Base-by-base conservation (phyloP, 495 filamentous ascomycete genomes). In the Copromyces sp. region DNA sequence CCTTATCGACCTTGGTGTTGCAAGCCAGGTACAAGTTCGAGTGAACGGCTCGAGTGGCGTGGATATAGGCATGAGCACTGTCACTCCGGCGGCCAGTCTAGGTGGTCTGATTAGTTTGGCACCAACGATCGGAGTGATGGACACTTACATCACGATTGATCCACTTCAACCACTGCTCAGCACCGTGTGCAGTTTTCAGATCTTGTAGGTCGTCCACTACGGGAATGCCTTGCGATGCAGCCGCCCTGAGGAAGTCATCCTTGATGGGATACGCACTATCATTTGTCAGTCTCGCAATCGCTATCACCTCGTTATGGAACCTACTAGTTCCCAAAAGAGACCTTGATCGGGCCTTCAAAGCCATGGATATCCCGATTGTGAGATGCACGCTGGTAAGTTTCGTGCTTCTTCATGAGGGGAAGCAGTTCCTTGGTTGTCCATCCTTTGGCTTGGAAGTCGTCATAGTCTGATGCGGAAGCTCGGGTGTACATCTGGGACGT, bases 1-100 rank as follows among this genome's bases (percentile, higher is more conserved):
- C 83, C 79, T 91, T 93, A 77, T 93, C 91, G n/a, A 92, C 88
- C 79, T 94, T 95, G 76, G 91, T 94, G 81, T 93, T 92, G 80
- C 88, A 90, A 74, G 89, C 88, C 2, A 95, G 83, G 76, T 93
- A 92, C 35, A 95, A 82, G 78, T 94, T 95, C 68, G 83, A 83
- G 77, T 93, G 80, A 35, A 88, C 87, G 24, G 88, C 83, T 73
- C 89, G 86, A 9, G 90, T 92, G 37, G 89, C 89, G 77, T 93
- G 90, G 40, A 93, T 86, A 72, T 93, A 93, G 1, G 89, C 90
- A 74, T 92, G 92, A n/a, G 92, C 92, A 16, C 89, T 89, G 78
- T 94, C 92, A 73, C 87, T 90, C 39, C 89, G 89, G 37, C 89
- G 86, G 38, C 89, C 89, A 72, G 89, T 90, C 83, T 90, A 41